A percentile compares a stretch with the other conserved stretches of the same genome.
These are phyloP conservation scores for Schizophyllum amplum DNA, from an alignment of 1,284 basidiomycete species.

Conservation along the genomic window DNA sequence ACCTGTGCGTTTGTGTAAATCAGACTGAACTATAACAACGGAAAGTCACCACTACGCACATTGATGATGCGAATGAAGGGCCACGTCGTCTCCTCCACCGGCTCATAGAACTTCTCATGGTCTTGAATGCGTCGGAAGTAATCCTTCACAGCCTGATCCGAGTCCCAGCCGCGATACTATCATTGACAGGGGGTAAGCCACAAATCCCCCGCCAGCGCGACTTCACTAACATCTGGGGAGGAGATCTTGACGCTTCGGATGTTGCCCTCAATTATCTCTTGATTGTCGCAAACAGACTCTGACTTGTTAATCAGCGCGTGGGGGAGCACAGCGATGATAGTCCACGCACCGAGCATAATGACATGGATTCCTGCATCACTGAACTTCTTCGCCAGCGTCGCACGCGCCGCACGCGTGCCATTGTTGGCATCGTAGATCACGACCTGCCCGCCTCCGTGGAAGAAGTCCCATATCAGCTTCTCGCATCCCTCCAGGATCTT, in stretches of 20 bases:
- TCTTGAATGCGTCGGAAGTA: constrained; percentile 87
- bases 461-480: constrained; percentile 84
- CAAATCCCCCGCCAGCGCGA: neutral
- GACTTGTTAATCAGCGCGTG: neutral
- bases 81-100: constrained; percentile 78
- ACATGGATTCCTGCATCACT: constrained; percentile 82
- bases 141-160: constrained; percentile 85
- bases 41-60: constrained; percentile 32
- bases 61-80: constrained; percentile 97
- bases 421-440: constrained; percentile 99
- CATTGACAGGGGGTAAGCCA: constrained; percentile 1
- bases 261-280: constrained; percentile 90
- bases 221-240: constrained; percentile 78
- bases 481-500: constrained; percentile 79
- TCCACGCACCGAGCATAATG: constrained; percentile 75
- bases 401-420: constrained; percentile 63
- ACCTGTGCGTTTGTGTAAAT: constrained; percentile 42
- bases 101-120: constrained; percentile 85
- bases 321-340: neutral
- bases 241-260: constrained; percentile 97
- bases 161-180: constrained; percentile 90
- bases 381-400: constrained; percentile 77
- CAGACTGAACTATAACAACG: constrained; percentile 2
- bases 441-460: constrained; percentile 84
- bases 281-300: constrained; percentile 86